Evolutionary conservation across 1,139 yeast species (phyloP).

Genomic region (Suhomyces kunorum): DNA sequence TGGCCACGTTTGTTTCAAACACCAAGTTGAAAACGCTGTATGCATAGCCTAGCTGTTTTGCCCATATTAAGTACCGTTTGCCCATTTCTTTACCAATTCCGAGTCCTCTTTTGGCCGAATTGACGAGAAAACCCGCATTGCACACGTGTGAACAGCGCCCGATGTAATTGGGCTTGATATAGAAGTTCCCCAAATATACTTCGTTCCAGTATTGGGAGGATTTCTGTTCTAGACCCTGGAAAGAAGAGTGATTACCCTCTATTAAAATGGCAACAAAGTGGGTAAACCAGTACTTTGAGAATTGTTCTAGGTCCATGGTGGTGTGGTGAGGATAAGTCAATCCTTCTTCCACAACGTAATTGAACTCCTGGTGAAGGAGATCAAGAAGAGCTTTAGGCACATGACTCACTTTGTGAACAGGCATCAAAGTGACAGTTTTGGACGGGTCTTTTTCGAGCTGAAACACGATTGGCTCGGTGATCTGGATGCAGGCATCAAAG

Average conservation of each 20-base stretch:
- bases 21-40: conserved; percentile 84
- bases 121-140: conserved; percentile 77
- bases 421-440: conserved; percentile 36
- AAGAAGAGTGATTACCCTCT: conserved; percentile 33
- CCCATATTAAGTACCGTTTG: conserved; percentile 58
- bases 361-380: conserved; percentile 41
- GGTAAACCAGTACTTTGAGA: conserved; percentile 44
- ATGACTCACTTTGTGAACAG: conserved; percentile 28
- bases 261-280: conserved; percentile 49
- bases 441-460: conserved; percentile 30
- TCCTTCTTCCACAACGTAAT: conserved; percentile 52
- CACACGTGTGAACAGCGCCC: conserved; percentile 80
- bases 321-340: conserved; percentile 48
- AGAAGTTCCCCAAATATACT: conserved; percentile 63
- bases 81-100: conserved; percentile 68
- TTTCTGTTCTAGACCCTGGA: conserved; percentile 20
- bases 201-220: conserved; percentile 35
- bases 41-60: conserved; percentile 69
- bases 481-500: conserved; percentile 24
- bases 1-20: conserved; percentile 69
- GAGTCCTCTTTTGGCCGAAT: conserved; percentile 53
- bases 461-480: conserved; percentile 31
- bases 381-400: conserved; percentile 40
- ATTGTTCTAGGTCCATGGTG: conserved; percentile 31
- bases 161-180: conserved; percentile 73